Base-by-base conservation (phyloP, 83 land plant species). In the Diphasiastrum complanatum region DNA sequence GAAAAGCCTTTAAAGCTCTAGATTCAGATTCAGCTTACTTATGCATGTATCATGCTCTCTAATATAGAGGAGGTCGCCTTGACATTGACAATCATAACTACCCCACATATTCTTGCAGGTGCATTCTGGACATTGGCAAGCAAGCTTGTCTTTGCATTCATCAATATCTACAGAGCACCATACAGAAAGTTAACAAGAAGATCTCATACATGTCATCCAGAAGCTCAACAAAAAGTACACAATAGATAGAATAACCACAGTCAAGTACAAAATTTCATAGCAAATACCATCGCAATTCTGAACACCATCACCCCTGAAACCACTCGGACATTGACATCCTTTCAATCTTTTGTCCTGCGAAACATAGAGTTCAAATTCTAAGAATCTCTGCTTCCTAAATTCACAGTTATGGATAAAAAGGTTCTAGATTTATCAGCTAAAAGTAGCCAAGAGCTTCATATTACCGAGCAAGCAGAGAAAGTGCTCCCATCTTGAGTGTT, bases 1-100 rank as follows among this genome's bases (percentile, higher is more conserved):
- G n/a, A n/a, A n/a, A 2, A 27, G 46, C 22, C 4, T 28, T 3
- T 11, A 45, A 51, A 32, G 33, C 8, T 14, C n/a, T 2, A 10
- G 43, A 49, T 24, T 43, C 41, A 41, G 51, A 20, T 10, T n/a
- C 40, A 20, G 52, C 79, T 72, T 53, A 89, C 99, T 84, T 52
- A 95, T 89, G 82, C 99, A 95, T 11, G 97, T 84, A 60, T 95
- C 99, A 65, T 89, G 93, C 52, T 86, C 97, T 69, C 70, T 73
- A 49, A 95, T 90, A 70, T 95, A 95, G 67, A 95, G 71, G 40
- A 86, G 93, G 51, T 79, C 92, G 1, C 99, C 90, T 43, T 76
- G 60, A 70, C 99, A 95, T 35, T 61, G 64, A 66, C 99, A 95
- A 0, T 86, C 87, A 56, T 84, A 95, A 63, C 87, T 75, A n/a